phyloP scores from a whole-genome alignment of 257 asterid species.

The Striga asiatica region DNA sequence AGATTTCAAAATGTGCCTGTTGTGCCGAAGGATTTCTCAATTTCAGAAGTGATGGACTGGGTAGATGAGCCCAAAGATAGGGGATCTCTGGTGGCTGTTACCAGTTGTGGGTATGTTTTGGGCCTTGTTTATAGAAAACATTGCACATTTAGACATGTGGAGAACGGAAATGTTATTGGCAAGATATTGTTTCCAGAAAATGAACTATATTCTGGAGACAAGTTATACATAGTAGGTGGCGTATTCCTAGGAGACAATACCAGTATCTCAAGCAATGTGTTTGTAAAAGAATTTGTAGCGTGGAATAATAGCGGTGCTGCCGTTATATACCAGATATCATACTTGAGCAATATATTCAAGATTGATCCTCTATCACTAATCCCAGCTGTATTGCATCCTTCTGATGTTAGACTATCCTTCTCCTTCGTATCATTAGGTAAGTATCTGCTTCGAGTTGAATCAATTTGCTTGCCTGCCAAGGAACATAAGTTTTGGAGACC shows the following conservation, averaged over 20 bases:
- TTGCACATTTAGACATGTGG: conserved; percentile 64
- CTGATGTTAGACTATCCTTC: conserved; percentile 30
- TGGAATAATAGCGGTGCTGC: conserved; percentile 76
- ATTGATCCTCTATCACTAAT: conserved; percentile 39
- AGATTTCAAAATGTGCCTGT: conserved; percentile 29
- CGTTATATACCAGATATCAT: conserved; percentile 52
- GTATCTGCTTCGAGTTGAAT: conserved; percentile 53
- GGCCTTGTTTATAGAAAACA: conserved; percentile 58
- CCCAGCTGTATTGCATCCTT: conserved; percentile 39
- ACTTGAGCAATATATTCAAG: conserved; percentile 33
- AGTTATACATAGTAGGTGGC: conserved; percentile 49
- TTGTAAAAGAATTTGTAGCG: conserved; percentile 45
- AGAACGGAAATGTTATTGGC: conserved; percentile 46
- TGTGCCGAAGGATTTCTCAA: conserved; percentile 25
- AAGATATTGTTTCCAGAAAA: conserved; percentile 45
- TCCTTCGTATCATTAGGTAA: conserved; percentile 41
- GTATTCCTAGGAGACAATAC: conserved; percentile 42
- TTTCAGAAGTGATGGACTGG: conserved; percentile 40
- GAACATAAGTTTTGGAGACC: conserved; percentile 70
- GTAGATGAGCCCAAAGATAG: conserved; percentile 34
- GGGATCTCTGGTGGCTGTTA: conserved; percentile 44
- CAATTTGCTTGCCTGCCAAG: conserved; percentile 43
- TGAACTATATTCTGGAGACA: conserved; percentile 47
- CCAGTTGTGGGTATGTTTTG: conserved; percentile 40
- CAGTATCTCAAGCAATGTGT: conserved; percentile 22